Conservation (phyloP, 148 eudicot genomes). For the Silene latifolia region DNA sequence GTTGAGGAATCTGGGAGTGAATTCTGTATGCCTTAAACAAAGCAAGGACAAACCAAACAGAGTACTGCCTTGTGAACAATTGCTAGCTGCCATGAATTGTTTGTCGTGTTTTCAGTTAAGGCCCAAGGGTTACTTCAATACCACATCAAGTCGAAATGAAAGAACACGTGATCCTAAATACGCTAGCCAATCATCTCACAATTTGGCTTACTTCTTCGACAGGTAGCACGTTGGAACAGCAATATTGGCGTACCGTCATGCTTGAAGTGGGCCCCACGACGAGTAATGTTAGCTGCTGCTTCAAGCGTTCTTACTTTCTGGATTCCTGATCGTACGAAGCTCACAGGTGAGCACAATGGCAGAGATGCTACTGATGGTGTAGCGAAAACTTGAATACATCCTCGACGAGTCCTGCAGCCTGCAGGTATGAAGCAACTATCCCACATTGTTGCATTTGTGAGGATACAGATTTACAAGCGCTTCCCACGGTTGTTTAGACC, state of each 20-base stretch:
- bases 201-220: slow-evolving; percentile 8
- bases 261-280: slow-evolving; percentile 93
- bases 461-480: background rate
- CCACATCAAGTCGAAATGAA: background rate
- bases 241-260: slow-evolving; percentile 77
- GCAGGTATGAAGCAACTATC: background rate
- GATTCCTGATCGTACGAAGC: slow-evolving; percentile 54
- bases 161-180: background rate
- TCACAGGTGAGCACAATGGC: slow-evolving; percentile 21
- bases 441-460: too few relatives aligned
- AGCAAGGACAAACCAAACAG: too few relatives aligned
- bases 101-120: background rate
- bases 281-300: slow-evolving; percentile 95
- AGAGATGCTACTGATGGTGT: slow-evolving; percentile 24
- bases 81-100: background rate
- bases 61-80: background rate
- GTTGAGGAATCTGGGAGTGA: too few relatives aligned
- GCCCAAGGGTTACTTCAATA: background rate
- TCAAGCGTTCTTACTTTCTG: slow-evolving; percentile 87
- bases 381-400: slow-evolving; percentile 9
- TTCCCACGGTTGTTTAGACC: background rate
- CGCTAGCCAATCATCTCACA: background rate
- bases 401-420: slow-evolving; percentile 12
- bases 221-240: slow-evolving; percentile 81
- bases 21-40: too few relatives aligned